Evolutionary conservation across 306 rosid species (phyloP), one percentile per base, ranked within the genome.

Genomic region (Vigna unguiculata): DNA sequence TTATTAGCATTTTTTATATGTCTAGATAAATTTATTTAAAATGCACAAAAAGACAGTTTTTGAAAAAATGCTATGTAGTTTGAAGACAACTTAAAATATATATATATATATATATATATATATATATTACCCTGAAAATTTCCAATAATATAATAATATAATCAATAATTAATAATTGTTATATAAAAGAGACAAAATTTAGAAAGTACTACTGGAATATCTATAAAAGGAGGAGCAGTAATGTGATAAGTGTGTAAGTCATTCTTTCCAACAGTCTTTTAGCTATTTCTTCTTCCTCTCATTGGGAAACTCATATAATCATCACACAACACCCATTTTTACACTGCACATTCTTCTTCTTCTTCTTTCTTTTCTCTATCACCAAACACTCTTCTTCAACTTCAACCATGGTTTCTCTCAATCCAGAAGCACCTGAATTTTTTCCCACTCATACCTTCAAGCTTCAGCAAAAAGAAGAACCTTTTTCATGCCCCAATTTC

Each of bases 171-270:
- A 5, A 10, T 43, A 11, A 43, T 43, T 10, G 13, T 41, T 3
- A 11, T 3, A 11, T 9, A 6, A 34, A 9, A 9, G 48, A 12
- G 15, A 43, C 3, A 43, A 43, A 43, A 43, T 43, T 10, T 12
- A 43, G 48, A 11, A 43, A 10, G 46, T 41, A 41, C 4, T 12
- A 43, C 16, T 12, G 3, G 3, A 43, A 41, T 41, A 9, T 43
- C 52, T 47, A 22, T 55, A 55, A 55, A 55, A 22, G 5, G n/a
- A 58, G 64, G 64, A 58, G 17, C 19, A 58, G 36, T 57, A 57
- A 57, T 57, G 38, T 57, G 64, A 58, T 55, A 30, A 22, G 22
- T 0, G 3, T 22, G 7, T 1, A 53, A 53, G 28, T 53, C 28
- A 53, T 20, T 54, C 61, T 3, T 21, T 15, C 1, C 1, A 9